Evolutionary conservation across 257 asterid genomes (phyloP), one percentile per base, ranked within the genome.

Genomic region (Marsdenia floribunda): DNA sequence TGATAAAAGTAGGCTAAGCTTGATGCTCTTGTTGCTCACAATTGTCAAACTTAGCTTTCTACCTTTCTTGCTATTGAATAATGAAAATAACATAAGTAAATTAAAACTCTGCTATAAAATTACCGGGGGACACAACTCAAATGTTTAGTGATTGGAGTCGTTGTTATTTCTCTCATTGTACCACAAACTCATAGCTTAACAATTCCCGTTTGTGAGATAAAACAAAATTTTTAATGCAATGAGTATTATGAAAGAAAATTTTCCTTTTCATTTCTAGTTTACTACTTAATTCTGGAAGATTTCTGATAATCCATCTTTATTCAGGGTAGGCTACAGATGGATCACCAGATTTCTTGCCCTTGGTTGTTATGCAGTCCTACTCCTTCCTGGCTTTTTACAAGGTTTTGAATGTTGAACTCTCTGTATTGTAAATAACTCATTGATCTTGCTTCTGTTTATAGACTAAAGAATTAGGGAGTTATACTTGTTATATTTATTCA

Each of bases 241-340:
- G 5, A n/a, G 19, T 29, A 15, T 40, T 33, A 16, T 26, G 40
- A 74, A 50, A 16, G 26, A 40, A 29, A 22, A 38, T 66, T 64
- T 35, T 82, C 42, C 71, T 15, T 61, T 60, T 37, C 71, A 15
- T 7, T 37, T 19, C 19, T 66, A 15, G 29, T 57, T 77, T 29
- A 35, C 59, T 13, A 19, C 55, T 50, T 35, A 46, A 74, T 73
- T 52, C 73, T 64, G 21, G 55, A 55, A 73, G 64, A 53, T 70
- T 80, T 83, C 82, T 87, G 83, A 77, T 79, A 73, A 59, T 78
- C 80, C 60, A 74, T 80, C 73, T 82, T 85, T 75, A 50, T 87
- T 82, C 97, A 95, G 99, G 92, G 86, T 88, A 88, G 99, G 99
- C 73, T 92, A 86, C 87, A 85, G 90, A 85, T 95, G 95, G 95